Conservation (phyloP, 768 basidiomycete genomes). For the Collybia mongolica region DNA sequence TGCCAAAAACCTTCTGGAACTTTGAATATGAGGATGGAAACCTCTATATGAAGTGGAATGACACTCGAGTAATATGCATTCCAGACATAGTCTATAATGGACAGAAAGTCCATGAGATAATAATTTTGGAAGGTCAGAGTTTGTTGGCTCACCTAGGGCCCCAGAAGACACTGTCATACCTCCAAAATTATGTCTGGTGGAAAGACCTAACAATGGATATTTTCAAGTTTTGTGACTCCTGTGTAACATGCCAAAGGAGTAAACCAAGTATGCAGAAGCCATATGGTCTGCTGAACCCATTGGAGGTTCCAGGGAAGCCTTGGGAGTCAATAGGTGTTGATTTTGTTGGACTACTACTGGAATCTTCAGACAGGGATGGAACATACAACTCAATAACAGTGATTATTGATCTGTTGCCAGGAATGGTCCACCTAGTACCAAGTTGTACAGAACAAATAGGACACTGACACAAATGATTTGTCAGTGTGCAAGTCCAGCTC, state of each 20-base stretch:
- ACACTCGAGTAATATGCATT: conserved; percentile 14
- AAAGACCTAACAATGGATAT: conserved; percentile 25
- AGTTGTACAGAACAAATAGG: conserved; percentile 4
- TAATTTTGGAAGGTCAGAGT: conserved; percentile 35
- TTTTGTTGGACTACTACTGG: conserved; percentile 20
- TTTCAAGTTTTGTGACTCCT: conserved; percentile 24
- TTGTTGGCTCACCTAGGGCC: conserved; percentile 34
- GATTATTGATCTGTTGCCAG: neutral
- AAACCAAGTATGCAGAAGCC: conserved; percentile 22
- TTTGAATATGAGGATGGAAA: conserved; percentile 12
- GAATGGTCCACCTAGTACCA: conserved; percentile 16
- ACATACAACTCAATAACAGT: conserved; percentile 1
- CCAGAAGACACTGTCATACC: conserved; percentile 28
- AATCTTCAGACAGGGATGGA: conserved; percentile 1
- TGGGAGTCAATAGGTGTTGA: conserved; percentile 12
- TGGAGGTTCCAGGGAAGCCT: conserved; percentile 9
- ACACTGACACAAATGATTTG: conserved; percentile 2
- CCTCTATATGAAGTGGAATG: conserved; percentile 11
- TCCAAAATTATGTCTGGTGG: conserved; percentile 37
- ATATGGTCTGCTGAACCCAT: conserved; percentile 20
- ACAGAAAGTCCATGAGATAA: conserved; percentile 18
- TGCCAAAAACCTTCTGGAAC: conserved; percentile 14
- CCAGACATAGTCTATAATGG: conserved; percentile 15
- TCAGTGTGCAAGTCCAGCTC: neutral
- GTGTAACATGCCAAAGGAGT: conserved; percentile 14